phyloP scores from a whole-genome alignment of 2,329 filamentous ascomycete genomes.

The Hirsutella thompsonii region DNA sequence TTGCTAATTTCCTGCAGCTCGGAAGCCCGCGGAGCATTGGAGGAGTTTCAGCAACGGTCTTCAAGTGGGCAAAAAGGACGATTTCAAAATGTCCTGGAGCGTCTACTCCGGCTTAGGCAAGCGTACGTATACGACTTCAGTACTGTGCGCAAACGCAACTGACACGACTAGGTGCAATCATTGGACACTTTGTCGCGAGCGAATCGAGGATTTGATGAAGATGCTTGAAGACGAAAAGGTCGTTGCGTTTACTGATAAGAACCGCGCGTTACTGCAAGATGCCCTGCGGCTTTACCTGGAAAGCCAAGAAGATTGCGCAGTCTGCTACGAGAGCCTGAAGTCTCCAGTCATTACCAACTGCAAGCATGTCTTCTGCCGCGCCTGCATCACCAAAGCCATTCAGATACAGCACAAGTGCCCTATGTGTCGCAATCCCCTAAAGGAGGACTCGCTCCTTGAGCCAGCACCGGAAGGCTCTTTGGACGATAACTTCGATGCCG shows the following conservation, averaged over 20 bases:
- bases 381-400: slow-evolving; percentile 64
- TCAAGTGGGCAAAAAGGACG: slow-evolving; percentile 32
- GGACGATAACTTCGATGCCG: slow-evolving; percentile 41
- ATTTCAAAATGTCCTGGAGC: slow-evolving; percentile 68
- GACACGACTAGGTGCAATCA: slow-evolving; percentile 53
- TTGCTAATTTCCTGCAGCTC: slow-evolving; percentile 25
- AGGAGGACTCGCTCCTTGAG: slow-evolving; percentile 46
- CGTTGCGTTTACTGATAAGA: slow-evolving; percentile 60
- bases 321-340: slow-evolving; percentile 64
- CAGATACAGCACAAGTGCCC: slow-evolving; percentile 69
- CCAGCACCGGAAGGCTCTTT: slow-evolving; percentile 43
- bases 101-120: slow-evolving; percentile 71
- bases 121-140: slow-evolving; percentile 26
- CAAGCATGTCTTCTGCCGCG: slow-evolving; percentile 64
- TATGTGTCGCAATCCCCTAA: slow-evolving; percentile 63
- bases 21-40: slow-evolving; percentile 62
- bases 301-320: slow-evolving; percentile 67
- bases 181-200: slow-evolving; percentile 68
- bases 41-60: slow-evolving; percentile 39
- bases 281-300: slow-evolving; percentile 68
- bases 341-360: slow-evolving; percentile 74
- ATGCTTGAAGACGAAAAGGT: slow-evolving; percentile 55
- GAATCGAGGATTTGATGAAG: slow-evolving; percentile 58
- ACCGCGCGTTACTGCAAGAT: slow-evolving; percentile 57
- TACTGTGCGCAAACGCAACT: neutral